Percentiles rank a stretch among this genome's conserved stretches.
These are phyloP conservation scores for Typha latifolia DNA, from an alignment of 176 grass and related monocot species.

Conservation along the genomic window DNA sequence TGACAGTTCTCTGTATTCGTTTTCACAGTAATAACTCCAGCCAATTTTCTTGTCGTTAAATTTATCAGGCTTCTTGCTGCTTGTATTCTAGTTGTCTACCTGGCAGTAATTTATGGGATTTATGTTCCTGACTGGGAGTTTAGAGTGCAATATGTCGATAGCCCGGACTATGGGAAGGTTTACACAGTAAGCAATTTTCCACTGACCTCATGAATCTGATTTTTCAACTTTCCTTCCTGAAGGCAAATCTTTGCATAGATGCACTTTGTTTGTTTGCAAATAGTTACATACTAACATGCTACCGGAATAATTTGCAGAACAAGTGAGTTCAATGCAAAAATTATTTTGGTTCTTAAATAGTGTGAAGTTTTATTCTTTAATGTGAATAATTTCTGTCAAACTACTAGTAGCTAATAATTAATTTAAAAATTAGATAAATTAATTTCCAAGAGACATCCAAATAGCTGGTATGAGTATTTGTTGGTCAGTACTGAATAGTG, in stretches of 20 bases:
- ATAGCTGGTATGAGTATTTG: too few relatives aligned
- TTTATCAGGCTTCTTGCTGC: slow-evolving; percentile 59
- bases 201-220: neutral
- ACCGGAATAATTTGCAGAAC: neutral
- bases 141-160: slow-evolving; percentile 47
- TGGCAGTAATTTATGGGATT: slow-evolving; percentile 55
- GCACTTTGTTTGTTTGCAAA: too few relatives aligned
- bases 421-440: too few relatives aligned
- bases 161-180: slow-evolving; percentile 42
- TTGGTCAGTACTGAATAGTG: too few relatives aligned
- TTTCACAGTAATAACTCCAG: neutral
- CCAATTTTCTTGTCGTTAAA: neutral
- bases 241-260: too few relatives aligned
- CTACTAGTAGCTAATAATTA: too few relatives aligned
- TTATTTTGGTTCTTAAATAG: too few relatives aligned
- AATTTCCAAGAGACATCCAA: too few relatives aligned
- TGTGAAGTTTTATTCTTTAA: too few relatives aligned
- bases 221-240: neutral
- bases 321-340: neutral
- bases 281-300: too few relatives aligned
- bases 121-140: slow-evolving; percentile 95
- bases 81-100: slow-evolving; percentile 62
- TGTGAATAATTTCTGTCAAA: too few relatives aligned
- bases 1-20: neutral
- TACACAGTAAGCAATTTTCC: slow-evolving; percentile 34